A percentile compares a stretch with the other conserved stretches of the same genome.
These are phyloP conservation scores for Neopestalotiopsis clavispora DNA, from an alignment of 2,329 filamentous ascomycete genomes.

Conservation along the genomic window DNA sequence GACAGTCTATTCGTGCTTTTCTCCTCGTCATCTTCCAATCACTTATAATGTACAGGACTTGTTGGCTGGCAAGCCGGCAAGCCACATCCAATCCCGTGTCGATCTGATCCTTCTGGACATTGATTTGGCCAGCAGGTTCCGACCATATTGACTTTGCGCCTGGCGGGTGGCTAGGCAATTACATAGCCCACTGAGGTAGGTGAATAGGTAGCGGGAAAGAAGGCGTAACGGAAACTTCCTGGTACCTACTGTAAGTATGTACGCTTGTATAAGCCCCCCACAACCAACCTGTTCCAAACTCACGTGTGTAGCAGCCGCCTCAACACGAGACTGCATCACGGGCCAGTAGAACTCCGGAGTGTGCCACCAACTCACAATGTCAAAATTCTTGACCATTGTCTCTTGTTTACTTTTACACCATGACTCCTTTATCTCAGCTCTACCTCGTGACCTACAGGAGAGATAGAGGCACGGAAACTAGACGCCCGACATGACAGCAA, in stretches of 20 bases:
- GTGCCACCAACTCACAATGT: not conserved
- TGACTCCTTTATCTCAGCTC: not conserved
- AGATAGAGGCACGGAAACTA: not conserved
- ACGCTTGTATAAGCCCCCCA: not conserved
- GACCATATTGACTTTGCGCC: not conserved
- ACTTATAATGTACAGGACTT: not conserved
- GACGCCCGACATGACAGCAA: not conserved
- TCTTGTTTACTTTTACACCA: not conserved
- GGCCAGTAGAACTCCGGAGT: not conserved
- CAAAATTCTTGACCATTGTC: not conserved
- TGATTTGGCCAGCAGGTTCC: not conserved
- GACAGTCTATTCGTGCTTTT: not conserved
- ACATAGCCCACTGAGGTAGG: no score
- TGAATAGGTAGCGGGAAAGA: no score
- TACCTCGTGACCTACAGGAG: not conserved
- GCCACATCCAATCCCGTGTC: not conserved
- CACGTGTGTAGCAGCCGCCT: not conserved
- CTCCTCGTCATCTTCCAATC: not conserved
- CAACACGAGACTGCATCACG: not conserved
- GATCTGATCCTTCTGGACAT: not conserved
- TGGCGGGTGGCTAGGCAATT: no score
- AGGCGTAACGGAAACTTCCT: no score
- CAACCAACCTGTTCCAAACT: not conserved
- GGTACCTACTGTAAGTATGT: no score
- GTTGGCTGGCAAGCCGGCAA: not conserved